These are phyloP conservation scores for Yamadazyma insecticola DNA, from an alignment of 805 yeast species.

Conservation along the genomic window DNA sequence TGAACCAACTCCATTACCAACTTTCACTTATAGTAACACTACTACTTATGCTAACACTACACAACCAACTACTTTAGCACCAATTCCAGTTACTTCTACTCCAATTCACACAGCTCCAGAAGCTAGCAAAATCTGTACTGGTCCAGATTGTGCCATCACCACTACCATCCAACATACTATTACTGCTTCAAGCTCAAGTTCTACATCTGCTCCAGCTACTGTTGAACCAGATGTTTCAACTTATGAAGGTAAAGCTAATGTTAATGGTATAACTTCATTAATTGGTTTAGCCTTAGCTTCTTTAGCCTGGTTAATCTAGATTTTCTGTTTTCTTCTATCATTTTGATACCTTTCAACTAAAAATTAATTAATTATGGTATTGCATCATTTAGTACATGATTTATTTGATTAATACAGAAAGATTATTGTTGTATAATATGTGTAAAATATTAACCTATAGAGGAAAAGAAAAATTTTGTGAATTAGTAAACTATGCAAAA, in stretches of 20 bases:
- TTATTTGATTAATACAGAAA: no score
- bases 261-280: conserved; percentile 25
- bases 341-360: no score
- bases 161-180: conserved; percentile 9
- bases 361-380: no score
- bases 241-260: conserved; percentile 23
- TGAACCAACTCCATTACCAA: conserved; percentile 5
- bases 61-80: conserved; percentile 17
- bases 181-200: conserved; percentile 5
- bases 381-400: no score
- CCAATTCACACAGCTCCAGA: conserved; percentile 10
- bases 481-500: no score
- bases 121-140: conserved; percentile 7
- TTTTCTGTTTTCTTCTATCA: no score
- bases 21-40: no score
- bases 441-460: no score
- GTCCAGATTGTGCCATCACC: conserved; percentile 7
- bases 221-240: conserved; percentile 11
- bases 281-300: conserved; percentile 34
- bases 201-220: conserved; percentile 18
- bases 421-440: no score
- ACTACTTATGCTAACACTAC: conserved; percentile 12
- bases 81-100: conserved; percentile 15
- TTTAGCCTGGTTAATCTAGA: conserved; percentile 10
- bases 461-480: no score